Conservation (phyloP, 345 rosid species). For the Ceriops zippeliana region DNA sequence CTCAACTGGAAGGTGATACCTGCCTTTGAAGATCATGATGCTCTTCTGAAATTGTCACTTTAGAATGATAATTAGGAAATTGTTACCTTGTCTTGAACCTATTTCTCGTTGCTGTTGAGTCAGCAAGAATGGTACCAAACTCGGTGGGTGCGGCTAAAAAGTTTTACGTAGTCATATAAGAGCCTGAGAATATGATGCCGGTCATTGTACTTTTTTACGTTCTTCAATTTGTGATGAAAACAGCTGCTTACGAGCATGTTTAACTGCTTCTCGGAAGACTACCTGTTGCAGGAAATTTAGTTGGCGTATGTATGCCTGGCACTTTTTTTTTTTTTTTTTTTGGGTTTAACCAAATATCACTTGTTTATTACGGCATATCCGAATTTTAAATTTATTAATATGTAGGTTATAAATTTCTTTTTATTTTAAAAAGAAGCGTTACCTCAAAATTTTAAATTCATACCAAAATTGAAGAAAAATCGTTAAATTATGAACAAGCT, state of each 20-base stretch:
- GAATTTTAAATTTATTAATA: no score
- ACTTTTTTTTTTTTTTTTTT: no score
- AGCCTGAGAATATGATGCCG: conserved; percentile 3
- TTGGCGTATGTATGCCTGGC: background rate
- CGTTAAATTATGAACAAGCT: no score
- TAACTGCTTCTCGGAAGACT: background rate
- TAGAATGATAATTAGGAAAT: conserved; percentile 21
- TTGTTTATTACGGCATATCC: no score
- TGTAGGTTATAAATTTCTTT: no score
- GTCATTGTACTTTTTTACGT: conserved; percentile 1
- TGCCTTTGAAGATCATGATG: conserved; percentile 22
- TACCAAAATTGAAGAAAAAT: no score
- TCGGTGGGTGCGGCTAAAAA: conserved; percentile 24
- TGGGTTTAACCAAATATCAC: no score
- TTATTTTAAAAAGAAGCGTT: no score
- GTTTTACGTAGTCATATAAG: conserved; percentile 1
- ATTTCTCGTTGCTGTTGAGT: conserved; percentile 25
- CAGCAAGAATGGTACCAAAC: conserved; percentile 21
- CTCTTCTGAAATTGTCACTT: conserved; percentile 18
- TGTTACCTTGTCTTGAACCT: conserved; percentile 23
- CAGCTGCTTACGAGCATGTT: conserved; percentile 3
- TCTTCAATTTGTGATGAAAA: conserved; percentile 1
- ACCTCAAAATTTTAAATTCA: no score
- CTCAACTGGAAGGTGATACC: conserved; percentile 21
- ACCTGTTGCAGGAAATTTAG: background rate